Percentiles rank a stretch among this genome's conserved stretches.
Conservation (phyloP, 106 monocot genomes). For the Dioscorea alata region DNA sequence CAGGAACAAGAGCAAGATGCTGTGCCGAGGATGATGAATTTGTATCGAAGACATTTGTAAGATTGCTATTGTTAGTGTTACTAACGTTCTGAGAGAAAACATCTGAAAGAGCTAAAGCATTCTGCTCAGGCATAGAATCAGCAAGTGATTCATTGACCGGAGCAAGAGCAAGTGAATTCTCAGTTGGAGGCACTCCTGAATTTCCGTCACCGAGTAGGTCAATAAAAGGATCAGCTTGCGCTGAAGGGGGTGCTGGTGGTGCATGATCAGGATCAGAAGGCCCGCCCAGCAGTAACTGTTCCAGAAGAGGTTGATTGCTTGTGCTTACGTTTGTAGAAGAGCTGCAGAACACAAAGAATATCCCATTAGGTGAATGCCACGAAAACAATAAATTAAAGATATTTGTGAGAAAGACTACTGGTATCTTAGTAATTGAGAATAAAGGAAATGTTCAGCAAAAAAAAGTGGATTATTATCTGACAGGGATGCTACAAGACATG, state of each 20-base stretch:
- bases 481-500: too few relatives aligned
- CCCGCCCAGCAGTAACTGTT: conserved; percentile 6
- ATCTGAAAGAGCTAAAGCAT: conserved; percentile 31
- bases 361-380: background rate
- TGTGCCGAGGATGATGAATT: conserved; percentile 5
- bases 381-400: too few relatives aligned
- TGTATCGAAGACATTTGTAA: conserved; percentile 1
- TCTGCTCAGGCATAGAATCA: conserved; percentile 29
- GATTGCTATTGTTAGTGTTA: conserved; percentile 8
- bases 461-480: too few relatives aligned
- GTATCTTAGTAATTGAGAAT: too few relatives aligned
- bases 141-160: conserved; percentile 18
- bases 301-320: conserved; percentile 2
- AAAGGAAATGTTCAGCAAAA: too few relatives aligned
- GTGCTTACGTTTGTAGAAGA: conserved; percentile 2
- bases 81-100: conserved; percentile 18
- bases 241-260: background rate
- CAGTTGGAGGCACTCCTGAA: conserved; percentile 8
- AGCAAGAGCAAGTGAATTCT: conserved; percentile 34
- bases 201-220: conserved; percentile 12
- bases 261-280: background rate
- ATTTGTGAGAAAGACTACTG: too few relatives aligned
- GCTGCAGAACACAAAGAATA: background rate
- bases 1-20: background rate
- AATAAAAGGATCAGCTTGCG: conserved; percentile 6